phyloP scores from a whole-genome alignment of 2,329 filamentous ascomycete species.

The Amylocarpus encephaloides region DNA sequence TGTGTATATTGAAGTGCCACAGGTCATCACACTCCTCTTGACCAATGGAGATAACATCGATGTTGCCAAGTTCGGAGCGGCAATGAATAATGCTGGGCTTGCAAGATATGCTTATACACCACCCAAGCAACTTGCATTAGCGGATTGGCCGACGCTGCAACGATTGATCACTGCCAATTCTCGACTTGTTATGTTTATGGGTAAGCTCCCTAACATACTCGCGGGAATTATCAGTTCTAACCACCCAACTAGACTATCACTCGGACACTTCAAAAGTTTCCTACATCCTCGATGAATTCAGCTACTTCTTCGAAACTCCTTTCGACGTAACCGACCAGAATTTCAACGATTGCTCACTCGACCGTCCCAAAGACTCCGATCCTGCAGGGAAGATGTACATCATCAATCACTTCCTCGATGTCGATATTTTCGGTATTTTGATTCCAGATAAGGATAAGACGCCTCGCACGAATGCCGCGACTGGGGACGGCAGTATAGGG shows the following conservation, averaged over 20 bases:
- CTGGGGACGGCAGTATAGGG: constrained; percentile 46
- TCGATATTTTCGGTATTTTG: constrained; percentile 38
- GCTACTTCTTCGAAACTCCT: constrained; percentile 65
- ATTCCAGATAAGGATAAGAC: constrained; percentile 46
- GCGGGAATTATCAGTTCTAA: background rate
- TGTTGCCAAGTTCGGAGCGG: constrained; percentile 45
- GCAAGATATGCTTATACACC: constrained; percentile 27
- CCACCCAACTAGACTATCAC: constrained; percentile 51
- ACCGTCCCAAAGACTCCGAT: constrained; percentile 49
- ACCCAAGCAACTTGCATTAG: constrained; percentile 32
- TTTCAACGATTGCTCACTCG: constrained; percentile 60
- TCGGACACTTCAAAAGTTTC: constrained; percentile 44
- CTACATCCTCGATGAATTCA: constrained; percentile 59
- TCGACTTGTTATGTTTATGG: constrained; percentile 66
- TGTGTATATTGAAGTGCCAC: too few species aligned
- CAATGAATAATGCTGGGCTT: constrained; percentile 21
- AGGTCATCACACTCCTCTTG: constrained; percentile 53
- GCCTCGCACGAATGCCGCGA: constrained; percentile 41
- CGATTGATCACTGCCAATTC: constrained; percentile 55
- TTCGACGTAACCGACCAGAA: constrained; percentile 51
- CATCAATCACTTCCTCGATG: constrained; percentile 60
- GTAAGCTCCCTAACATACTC: constrained; percentile 32
- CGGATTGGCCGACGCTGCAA: constrained; percentile 65
- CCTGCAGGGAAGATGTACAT: constrained; percentile 45
- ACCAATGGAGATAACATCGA: constrained; percentile 55